A percentile compares a stretch with the other conserved stretches of the same genome.
Evolutionary conservation across 768 basidiomycete species (phyloP).

Genomic region (Cubamyces sp.): DNA sequence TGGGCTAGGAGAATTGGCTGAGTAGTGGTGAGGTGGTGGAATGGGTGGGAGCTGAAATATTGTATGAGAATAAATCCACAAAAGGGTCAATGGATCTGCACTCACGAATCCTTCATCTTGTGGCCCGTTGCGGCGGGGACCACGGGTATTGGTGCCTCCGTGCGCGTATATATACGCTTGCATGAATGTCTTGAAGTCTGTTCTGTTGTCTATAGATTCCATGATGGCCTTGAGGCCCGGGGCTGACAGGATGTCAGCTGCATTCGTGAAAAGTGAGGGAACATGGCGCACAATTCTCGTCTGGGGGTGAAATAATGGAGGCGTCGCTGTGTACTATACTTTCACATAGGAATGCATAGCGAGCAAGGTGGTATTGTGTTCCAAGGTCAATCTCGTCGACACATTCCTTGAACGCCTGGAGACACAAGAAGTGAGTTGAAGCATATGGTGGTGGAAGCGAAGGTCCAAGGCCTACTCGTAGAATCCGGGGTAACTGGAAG

Average conservation of each 20-base stretch:
- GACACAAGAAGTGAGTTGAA: background rate
- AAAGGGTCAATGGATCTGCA: constrained; percentile 23
- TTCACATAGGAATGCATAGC: constrained; percentile 95
- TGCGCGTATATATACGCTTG: constrained; percentile 95
- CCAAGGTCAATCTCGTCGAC: constrained; percentile 96
- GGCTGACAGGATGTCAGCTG: constrained; percentile 36
- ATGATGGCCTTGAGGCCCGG: constrained; percentile 84
- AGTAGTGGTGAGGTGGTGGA: constrained; percentile 44
- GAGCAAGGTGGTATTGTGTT: constrained; percentile 95
- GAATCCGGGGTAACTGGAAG: constrained; percentile 90
- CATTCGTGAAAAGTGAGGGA: background rate
- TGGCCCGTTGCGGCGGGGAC: constrained; percentile 89
- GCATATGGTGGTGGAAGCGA: background rate
- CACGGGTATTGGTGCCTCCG: constrained; percentile 58
- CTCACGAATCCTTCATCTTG: constrained; percentile 92
- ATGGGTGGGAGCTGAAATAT: constrained; percentile 61
- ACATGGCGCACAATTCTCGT: constrained; percentile 61
- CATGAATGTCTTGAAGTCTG: constrained; percentile 97
- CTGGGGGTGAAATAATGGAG: constrained; percentile 71
- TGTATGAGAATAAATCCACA: constrained; percentile 19
- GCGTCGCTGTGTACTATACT: constrained; percentile 90
- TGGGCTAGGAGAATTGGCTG: constrained; percentile 34
- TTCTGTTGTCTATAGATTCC: constrained; percentile 91
- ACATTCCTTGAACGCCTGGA: constrained; percentile 81
- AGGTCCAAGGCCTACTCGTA: constrained; percentile 68